Evolutionary conservation across 805 yeast genomes (phyloP).

Genomic region (Lachancea quebecensis): DNA sequence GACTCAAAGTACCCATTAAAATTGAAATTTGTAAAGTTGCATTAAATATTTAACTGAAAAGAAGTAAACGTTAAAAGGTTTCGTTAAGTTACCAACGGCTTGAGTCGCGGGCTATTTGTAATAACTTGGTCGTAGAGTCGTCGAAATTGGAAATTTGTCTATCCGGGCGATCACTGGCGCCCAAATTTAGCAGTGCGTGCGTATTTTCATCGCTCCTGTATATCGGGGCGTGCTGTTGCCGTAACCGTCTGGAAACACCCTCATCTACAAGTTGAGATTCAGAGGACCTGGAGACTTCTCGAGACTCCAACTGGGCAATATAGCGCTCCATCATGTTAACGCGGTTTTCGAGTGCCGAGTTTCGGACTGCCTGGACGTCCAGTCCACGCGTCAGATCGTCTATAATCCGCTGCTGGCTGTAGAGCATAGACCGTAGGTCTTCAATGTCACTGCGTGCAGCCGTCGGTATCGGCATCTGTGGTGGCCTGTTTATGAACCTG

Average conservation of each 20-base stretch:
- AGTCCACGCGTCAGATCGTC: slow-evolving; percentile 15
- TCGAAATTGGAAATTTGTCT: slow-evolving; percentile 13
- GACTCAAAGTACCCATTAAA: slow-evolving; percentile 33
- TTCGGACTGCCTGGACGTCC: slow-evolving; percentile 12
- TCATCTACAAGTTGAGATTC: neutral
- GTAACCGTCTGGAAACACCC: neutral
- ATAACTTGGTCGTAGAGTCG: slow-evolving; percentile 17
- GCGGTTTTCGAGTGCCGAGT: slow-evolving; percentile 13
- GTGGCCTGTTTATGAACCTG: neutral
- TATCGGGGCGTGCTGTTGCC: neutral
- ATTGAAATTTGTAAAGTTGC: slow-evolving; percentile 28
- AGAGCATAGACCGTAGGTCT: slow-evolving; percentile 13
- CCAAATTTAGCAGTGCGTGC: slow-evolving; percentile 6
- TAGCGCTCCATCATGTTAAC: slow-evolving; percentile 14
- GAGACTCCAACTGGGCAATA: slow-evolving; percentile 20
- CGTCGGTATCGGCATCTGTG: neutral
- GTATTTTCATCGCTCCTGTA: slow-evolving; percentile 7
- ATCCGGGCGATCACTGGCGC: neutral
- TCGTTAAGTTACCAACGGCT: neutral
- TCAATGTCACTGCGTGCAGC: neutral
- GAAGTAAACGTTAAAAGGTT: neutral
- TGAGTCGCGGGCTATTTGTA: slow-evolving; percentile 12
- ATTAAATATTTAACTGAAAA: neutral
- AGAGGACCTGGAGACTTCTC: neutral
- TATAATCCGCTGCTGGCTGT: slow-evolving; percentile 20